Conservation (phyloP, 305 asterid species). For the Rubia tinctorum region DNA sequence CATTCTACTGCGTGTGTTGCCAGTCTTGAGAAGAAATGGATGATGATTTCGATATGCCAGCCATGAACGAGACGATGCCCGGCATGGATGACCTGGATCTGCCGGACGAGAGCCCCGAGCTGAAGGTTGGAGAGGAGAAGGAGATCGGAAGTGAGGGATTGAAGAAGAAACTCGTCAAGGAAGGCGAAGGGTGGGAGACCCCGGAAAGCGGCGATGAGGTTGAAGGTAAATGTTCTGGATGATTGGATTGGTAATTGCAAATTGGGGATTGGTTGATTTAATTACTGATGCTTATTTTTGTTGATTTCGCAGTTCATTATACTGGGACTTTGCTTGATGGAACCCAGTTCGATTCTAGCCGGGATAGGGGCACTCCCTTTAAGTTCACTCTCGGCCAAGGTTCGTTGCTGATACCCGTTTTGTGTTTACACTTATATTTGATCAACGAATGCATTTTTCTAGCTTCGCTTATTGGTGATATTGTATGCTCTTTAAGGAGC, state of each 20-base stretch:
- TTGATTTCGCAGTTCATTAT: slow-evolving; percentile 59
- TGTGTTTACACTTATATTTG: neutral
- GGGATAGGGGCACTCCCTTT: slow-evolving; percentile 75
- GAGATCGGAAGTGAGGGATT: slow-evolving; percentile 57
- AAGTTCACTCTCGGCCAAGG: slow-evolving; percentile 96
- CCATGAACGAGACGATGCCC: slow-evolving; percentile 28
- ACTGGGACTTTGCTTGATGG: slow-evolving; percentile 91
- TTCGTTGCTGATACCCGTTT: slow-evolving; percentile 10
- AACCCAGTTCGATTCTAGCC: slow-evolving; percentile 90
- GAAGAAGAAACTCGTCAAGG: slow-evolving; percentile 64
- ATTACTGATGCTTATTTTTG: slow-evolving; percentile 3
- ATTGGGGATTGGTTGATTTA: neutral
- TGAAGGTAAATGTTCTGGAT: slow-evolving; percentile 37
- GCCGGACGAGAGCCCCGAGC: slow-evolving; percentile 33
- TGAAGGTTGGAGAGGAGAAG: slow-evolving; percentile 62
- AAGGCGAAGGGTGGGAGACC: slow-evolving; percentile 64
- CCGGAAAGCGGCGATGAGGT: slow-evolving; percentile 68
- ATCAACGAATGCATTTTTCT: neutral
- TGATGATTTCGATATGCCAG: slow-evolving; percentile 37
- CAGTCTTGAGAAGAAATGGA: slow-evolving; percentile 25
- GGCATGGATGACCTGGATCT: slow-evolving; percentile 35
- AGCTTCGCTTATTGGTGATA: neutral
- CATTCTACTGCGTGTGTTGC: neutral
- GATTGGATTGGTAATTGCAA: neutral
- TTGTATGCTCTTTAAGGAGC: too few species aligned